Conservation (phyloP, 768 basidiomycete species). For the Pseudohyphozyma bogoriensis region DNA sequence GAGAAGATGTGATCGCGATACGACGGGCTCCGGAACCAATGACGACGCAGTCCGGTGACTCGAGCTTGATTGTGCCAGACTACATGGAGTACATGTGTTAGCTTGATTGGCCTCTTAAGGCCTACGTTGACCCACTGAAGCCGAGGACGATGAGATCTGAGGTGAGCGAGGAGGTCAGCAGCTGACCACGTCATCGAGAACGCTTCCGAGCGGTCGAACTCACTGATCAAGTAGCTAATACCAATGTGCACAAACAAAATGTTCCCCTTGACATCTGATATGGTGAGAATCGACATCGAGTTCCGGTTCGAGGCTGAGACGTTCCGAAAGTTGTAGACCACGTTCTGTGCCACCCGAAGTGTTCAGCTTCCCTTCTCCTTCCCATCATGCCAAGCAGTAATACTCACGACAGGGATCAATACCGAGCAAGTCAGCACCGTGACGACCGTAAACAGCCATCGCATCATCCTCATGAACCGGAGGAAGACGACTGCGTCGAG, state of each 20-base stretch:
- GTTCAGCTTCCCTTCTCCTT: neutral
- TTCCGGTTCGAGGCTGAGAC: slow-evolving; percentile 46
- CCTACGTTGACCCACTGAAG: too few relatives aligned
- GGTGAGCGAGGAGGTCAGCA: too few relatives aligned
- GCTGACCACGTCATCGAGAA: neutral
- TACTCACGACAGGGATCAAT: neutral
- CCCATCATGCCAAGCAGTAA: neutral
- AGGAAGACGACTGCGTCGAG: slow-evolving; percentile 88
- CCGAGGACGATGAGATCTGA: too few relatives aligned
- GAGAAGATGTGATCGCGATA: slow-evolving; percentile 86
- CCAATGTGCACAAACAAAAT: neutral
- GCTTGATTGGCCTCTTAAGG: too few relatives aligned
- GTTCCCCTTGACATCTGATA: slow-evolving; percentile 26
- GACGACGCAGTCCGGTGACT: slow-evolving; percentile 50
- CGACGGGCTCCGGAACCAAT: slow-evolving; percentile 58
- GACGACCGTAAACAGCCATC: slow-evolving; percentile 60
- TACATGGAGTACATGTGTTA: slow-evolving; percentile 41
- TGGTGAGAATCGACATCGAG: slow-evolving; percentile 35
- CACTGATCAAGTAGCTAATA: neutral
- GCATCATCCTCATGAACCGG: slow-evolving; percentile 77
- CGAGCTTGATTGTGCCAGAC: slow-evolving; percentile 37
- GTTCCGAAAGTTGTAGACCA: slow-evolving; percentile 66
- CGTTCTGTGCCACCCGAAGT: slow-evolving; percentile 41
- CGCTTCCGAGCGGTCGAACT: neutral
- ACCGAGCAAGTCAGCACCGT: neutral